Conservation (phyloP, 345 rosid genomes). For the Excoecaria cochinchinensis region DNA sequence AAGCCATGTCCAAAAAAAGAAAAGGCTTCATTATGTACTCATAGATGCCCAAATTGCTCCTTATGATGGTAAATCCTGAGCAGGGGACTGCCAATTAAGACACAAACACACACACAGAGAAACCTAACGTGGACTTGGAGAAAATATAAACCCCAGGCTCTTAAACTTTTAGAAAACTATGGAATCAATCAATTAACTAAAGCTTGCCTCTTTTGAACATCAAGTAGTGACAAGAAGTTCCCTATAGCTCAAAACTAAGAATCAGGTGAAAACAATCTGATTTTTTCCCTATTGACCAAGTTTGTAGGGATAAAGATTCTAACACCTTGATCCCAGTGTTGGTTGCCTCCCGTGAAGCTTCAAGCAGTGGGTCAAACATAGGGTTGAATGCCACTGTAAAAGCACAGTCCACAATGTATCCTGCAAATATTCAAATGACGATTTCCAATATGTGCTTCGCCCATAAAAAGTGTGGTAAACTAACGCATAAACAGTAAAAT, state of each 20-base stretch:
- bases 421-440: slow-evolving; percentile 44
- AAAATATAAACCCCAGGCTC: neutral
- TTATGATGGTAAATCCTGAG: neutral
- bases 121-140: neutral
- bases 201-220: neutral
- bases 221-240: neutral
- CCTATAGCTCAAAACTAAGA: neutral
- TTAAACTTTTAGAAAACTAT: neutral
- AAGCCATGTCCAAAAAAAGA: neutral
- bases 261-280: neutral
- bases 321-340: slow-evolving; percentile 92
- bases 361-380: slow-evolving; percentile 85
- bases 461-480: neutral
- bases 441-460: slow-evolving; percentile 18
- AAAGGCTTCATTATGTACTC: neutral
- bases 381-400: slow-evolving; percentile 99
- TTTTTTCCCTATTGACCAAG: neutral
- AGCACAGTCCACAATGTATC: slow-evolving; percentile 85
- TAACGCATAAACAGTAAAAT: slow-evolving; percentile 4
- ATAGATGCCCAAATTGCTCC: neutral
- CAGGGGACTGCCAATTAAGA: neutral
- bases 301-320: slow-evolving; percentile 1
- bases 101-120: neutral
- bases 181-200: neutral
- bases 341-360: slow-evolving; percentile 94